Base-by-base conservation (phyloP, 2,329 filamentous ascomycete species). In the Neofusicoccum kwambonambiense region DNA sequence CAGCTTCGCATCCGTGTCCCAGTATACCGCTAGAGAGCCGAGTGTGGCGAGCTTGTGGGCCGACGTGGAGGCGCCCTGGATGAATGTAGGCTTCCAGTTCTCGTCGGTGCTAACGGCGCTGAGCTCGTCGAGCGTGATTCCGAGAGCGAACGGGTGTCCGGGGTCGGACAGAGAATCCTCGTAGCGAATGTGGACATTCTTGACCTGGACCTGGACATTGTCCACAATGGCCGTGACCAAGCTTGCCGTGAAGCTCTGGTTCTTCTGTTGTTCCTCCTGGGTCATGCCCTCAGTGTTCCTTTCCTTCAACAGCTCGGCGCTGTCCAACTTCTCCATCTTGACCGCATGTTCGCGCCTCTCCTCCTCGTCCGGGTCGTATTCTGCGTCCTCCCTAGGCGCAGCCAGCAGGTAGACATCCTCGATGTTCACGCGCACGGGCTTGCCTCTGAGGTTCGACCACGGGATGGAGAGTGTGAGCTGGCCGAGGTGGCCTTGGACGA, bases 311-410 rank as follows among this genome's bases (percentile, higher is more conserved):
- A 99, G 81, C 79, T 99, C 95, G 1, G 95, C 95, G 70, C 92
- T 96, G 76, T 99, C 95, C 6, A 99, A 86, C 79, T 97, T 97
- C 79, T 99, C 95, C 87, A 99, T 96, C 82, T 99, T 99, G 73
- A 99, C 86, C n/a, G 90, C 86, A 75, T 97, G 93, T 67, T 87
- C 88, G 74, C 95, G 86, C 61, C 88, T 86, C 70, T 94, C 91
- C 77, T 99, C 95, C 74, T 99, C 95, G 11, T 94, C 91, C 65
- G 93, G 88, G 70, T 99, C 89, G 76, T 96, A 98, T 72, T 93
- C 91, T 31, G 92, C 89, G 80, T 99, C 94, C 78, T 97, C 93
- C 78, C 95, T 97, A 2, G 95, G 96, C 6, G 93, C 96, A 5
- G 96, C 95, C 63, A 99, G 84, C 39, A 99, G 83, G 76, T 93